These are phyloP conservation scores for Biancaea sappan DNA, from an alignment of 306 rosid genomes.

Conservation along the genomic window DNA sequence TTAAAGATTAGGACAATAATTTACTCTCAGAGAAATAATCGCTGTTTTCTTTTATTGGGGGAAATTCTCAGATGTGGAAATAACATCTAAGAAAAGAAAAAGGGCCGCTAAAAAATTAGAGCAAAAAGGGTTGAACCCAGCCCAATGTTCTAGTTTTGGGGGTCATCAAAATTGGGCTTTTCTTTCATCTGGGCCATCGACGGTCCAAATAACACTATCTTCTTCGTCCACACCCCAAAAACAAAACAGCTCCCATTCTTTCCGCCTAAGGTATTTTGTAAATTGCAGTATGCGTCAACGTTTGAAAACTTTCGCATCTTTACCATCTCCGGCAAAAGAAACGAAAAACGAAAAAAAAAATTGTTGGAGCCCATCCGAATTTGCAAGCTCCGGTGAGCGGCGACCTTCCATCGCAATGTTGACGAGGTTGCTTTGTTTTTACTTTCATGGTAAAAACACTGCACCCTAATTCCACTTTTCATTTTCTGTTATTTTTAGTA, in stretches of 20 bases:
- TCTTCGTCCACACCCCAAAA: too few species aligned
- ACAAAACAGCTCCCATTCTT: too few species aligned
- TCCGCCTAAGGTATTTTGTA: neutral
- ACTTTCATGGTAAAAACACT: neutral
- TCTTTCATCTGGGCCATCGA: neutral
- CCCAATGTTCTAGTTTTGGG: neutral
- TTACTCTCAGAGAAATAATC: too few species aligned
- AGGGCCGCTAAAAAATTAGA: too few species aligned
- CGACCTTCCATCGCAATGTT: neutral
- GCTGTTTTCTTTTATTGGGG: too few species aligned
- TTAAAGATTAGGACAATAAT: too few species aligned
- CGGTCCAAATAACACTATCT: too few species aligned
- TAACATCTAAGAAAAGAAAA: too few species aligned
- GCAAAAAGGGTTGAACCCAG: neutral
- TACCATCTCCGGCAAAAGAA: neutral
- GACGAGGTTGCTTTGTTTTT: neutral
- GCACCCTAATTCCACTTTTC: neutral
- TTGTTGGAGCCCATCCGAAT: neutral
- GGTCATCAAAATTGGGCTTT: neutral
- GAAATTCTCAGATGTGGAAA: too few species aligned
- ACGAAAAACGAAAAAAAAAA: neutral
- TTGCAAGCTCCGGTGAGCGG: neutral
- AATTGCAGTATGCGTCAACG: neutral
- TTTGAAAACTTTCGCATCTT: neutral
- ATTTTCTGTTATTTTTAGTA: neutral